These are phyloP conservation scores for Verticillium nonalfalfae DNA, from an alignment of 2,329 filamentous ascomycete genomes.

Conservation along the genomic window DNA sequence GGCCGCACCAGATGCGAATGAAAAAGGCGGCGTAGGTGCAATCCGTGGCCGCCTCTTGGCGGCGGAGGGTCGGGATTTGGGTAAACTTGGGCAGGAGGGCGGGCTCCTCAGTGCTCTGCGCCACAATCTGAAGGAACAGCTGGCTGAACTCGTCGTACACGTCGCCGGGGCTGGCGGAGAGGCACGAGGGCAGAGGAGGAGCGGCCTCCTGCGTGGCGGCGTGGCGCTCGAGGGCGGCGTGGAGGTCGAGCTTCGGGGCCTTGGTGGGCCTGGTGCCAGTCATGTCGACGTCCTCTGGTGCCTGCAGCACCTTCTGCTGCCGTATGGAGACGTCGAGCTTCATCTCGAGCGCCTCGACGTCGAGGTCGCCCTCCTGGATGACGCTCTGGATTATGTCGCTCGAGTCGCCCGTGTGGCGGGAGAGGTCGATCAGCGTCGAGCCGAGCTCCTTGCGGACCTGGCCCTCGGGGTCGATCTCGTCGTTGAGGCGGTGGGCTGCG, in stretches of 20 bases:
- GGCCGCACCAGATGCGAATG: conserved; percentile 65
- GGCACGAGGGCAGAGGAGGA: conserved; percentile 41
- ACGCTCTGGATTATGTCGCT: conserved; percentile 61
- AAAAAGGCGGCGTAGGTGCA: conserved; percentile 72
- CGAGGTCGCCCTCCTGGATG: conserved; percentile 60
- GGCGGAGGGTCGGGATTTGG: conserved; percentile 46
- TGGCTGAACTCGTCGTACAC: conserved; percentile 54
- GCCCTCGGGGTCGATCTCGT: conserved; percentile 46
- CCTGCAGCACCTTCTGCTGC: conserved; percentile 42
- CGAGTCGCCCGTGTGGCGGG: conserved; percentile 49
- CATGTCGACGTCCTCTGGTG: conserved; percentile 45
- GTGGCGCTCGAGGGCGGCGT: conserved; percentile 30
- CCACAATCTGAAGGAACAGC: conserved; percentile 49
- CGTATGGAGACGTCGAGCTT: conserved; percentile 66
- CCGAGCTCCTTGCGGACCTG: conserved; percentile 58
- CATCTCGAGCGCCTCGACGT: conserved; percentile 70
- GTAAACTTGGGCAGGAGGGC: conserved; percentile 45
- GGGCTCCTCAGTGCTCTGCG: conserved; percentile 31
- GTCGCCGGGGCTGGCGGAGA: conserved; percentile 41
- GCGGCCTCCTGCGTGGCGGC: conserved; percentile 24
- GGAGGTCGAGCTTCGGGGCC: conserved; percentile 27
- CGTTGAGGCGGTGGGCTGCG: conserved; percentile 51
- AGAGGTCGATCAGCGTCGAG: conserved; percentile 59
- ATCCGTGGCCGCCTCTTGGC: conserved; percentile 46
- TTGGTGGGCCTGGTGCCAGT: conserved; percentile 24